Conservation (phyloP, 2,329 filamentous ascomycete species). For the Sarocladium kiliense region DNA sequence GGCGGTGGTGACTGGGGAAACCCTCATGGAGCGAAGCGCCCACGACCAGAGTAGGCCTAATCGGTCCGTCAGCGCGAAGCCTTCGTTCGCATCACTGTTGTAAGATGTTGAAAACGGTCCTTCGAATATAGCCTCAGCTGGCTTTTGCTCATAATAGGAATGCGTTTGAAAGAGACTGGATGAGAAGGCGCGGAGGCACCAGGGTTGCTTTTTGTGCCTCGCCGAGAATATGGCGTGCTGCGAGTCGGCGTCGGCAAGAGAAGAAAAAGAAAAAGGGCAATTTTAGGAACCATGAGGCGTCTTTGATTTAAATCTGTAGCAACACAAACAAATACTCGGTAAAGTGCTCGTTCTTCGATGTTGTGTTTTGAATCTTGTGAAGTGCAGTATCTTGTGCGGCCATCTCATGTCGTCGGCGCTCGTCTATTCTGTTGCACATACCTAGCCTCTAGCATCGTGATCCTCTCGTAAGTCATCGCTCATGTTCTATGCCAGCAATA, state of each 20-base stretch:
- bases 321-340: not conserved
- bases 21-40: slow-evolving; percentile 75
- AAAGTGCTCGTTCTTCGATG: not conserved
- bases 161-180: too few relatives aligned
- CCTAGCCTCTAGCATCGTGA: not conserved
- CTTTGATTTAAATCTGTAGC: not conserved
- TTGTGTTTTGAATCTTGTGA: not conserved
- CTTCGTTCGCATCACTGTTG: too few relatives aligned
- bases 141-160: too few relatives aligned
- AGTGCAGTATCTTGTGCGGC: too few relatives aligned
- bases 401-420: too few relatives aligned
- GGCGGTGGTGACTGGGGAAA: slow-evolving; percentile 64
- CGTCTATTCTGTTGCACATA: too few relatives aligned
- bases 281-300: not conserved
- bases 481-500: slow-evolving; percentile 14
- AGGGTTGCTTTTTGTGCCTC: not conserved
- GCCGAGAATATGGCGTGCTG: not conserved
- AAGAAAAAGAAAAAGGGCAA: not conserved
- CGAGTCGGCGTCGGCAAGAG: not conserved
- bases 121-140: too few relatives aligned
- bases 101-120: too few relatives aligned
- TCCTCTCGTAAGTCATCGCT: not conserved
- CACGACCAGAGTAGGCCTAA: slow-evolving; percentile 66
- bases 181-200: not conserved
- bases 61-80: too few relatives aligned